phyloP scores from a whole-genome alignment of 305 asterid species.

The Fraxinus greggii region DNA sequence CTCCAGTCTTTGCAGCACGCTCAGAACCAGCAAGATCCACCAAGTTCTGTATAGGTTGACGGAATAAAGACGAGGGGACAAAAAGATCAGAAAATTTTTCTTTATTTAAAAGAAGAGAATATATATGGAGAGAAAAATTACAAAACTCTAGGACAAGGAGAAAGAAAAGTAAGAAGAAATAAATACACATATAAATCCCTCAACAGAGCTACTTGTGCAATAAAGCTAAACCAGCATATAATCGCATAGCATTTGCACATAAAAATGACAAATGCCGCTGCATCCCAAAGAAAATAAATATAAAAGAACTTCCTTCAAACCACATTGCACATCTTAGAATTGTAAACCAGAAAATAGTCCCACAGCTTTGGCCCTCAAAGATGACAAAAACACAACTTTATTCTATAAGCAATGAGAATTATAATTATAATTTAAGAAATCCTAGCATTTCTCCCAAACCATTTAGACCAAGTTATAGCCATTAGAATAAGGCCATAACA shows the following conservation, averaged over 20 bases:
- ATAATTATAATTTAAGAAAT: not conserved
- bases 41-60: constrained; percentile 56
- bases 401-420: not conserved
- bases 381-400: constrained; percentile 3
- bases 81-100: constrained; percentile 19
- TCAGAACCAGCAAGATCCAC: constrained; percentile 99
- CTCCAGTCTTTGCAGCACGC: constrained; percentile 99
- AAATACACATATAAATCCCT: not conserved
- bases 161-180: not conserved
- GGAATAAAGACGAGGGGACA: constrained; percentile 18
- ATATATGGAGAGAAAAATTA: constrained; percentile 3
- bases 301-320: not conserved
- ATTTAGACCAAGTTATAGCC: not conserved
- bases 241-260: not conserved
- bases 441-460: not conserved
- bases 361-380: not conserved
- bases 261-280: not conserved
- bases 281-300: not conserved
- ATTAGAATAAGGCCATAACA: not conserved
- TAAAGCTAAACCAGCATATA: not conserved
- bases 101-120: not conserved
- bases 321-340: not conserved
- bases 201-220: not conserved
- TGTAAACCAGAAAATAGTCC: not conserved
- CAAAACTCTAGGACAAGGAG: not conserved